Evolutionary conservation across 805 yeast genomes (phyloP), one percentile per base, ranked within the genome.

Genomic region (Saccharomycopsis amapae): DNA sequence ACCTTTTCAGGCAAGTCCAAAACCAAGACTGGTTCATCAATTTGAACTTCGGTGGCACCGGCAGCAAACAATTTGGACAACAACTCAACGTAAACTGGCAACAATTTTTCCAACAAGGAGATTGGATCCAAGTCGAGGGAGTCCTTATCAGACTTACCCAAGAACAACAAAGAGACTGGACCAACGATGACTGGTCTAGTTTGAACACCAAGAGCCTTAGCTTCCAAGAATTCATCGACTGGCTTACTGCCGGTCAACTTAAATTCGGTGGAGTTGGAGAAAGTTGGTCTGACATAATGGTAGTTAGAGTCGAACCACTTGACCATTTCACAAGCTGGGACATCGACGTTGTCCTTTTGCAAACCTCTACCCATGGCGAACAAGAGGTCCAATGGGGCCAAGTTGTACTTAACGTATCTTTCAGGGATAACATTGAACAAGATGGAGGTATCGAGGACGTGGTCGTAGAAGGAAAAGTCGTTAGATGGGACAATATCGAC

Each of bases 291-390:
- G 63, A 93, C 97, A 70, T 93, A 93, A 73, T 93, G 98, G 86
- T 93, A 93, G 87, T 93, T 93, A 56, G 97, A 85, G 73, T 93
- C 98, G 62, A 93, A 93, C 98, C 98, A 93, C 78, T 93, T 93
- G 60, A 93, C 98, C 98, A 93, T 93, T 79, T 93, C 95, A 67
- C 87, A 78, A 61, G 98, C 98, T 54, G 97, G 90, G 53, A 93
- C 98, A 70, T 93, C 98, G 59, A 93, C 96, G 57, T 95, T 95
- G 71, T 84, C 81, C 75, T 93, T 86, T 77, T 93, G 98, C 68
- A 93, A 78, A 81, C 98, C 98, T 80, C 98, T 88, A 73, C 97
- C 98, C 97, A 93, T 93, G 64, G 98, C 98, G 68, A 93, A 93
- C 63, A 85, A 72, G 54, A 87, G 85, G 72, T 93, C 98, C 58